These are phyloP conservation scores for Amanita rubescens DNA, from an alignment of 768 basidiomycete genomes.

Conservation along the genomic window DNA sequence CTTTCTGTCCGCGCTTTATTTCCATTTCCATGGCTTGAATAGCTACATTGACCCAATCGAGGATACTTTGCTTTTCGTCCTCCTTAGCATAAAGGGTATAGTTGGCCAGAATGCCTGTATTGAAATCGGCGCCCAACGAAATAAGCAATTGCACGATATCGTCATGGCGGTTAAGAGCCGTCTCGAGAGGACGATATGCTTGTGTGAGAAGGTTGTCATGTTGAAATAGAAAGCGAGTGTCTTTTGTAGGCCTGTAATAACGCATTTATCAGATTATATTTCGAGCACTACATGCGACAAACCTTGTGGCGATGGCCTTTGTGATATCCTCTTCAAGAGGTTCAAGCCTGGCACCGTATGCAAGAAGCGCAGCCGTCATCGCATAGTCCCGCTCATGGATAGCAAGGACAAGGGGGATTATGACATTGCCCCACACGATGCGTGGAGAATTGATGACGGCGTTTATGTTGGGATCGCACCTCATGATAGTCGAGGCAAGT, in stretches of 20 bases:
- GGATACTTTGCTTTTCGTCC: background rate
- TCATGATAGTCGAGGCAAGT: slow-evolving; percentile 33
- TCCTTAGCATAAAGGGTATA: background rate
- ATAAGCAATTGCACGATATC: background rate
- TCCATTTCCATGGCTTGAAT: background rate
- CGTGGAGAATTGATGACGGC: slow-evolving; percentile 1
- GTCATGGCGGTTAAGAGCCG: background rate
- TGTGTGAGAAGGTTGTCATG: background rate
- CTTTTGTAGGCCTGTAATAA: background rate
- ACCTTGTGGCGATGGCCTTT: background rate
- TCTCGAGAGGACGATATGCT: background rate
- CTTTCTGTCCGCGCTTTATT: background rate
- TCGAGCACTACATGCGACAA: background rate
- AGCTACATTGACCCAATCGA: background rate
- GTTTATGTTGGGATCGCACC: slow-evolving; percentile 30
- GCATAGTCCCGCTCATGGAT: background rate
- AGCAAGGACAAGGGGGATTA: slow-evolving; percentile 1
- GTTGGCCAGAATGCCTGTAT: background rate
- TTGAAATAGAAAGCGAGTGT: background rate
- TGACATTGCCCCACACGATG: background rate
- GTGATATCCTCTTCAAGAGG: background rate
- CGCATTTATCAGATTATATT: too few species aligned
- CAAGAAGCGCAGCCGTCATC: slow-evolving; percentile 1
- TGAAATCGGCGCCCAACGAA: slow-evolving; percentile 3
- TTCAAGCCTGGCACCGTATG: background rate